A percentile compares a stretch with the other conserved stretches of the same genome.
phyloP scores from a whole-genome alignment of 108 stramenopile species.

The Cyclotella cryptica region DNA sequence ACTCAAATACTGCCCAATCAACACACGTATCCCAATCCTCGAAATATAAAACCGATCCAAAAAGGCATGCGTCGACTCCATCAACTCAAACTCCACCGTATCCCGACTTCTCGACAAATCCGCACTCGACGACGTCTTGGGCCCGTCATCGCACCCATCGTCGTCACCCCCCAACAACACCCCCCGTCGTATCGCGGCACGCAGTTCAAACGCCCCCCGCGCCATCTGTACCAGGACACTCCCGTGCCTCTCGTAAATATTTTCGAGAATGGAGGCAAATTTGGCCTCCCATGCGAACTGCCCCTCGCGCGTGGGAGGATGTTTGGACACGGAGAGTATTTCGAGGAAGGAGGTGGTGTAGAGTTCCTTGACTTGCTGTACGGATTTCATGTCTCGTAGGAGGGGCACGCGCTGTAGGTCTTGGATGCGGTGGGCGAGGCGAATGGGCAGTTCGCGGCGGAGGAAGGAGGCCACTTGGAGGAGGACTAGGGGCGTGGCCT shows the following conservation, averaged over 20 bases:
- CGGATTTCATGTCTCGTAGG: constrained; percentile 74
- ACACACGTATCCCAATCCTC: constrained; percentile 98
- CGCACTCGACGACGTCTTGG: constrained; percentile 13
- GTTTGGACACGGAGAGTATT: constrained; percentile 70
- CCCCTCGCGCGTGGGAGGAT: constrained; percentile 77
- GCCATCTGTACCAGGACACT: constrained; percentile 97
- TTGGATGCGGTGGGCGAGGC: constrained; percentile 94
- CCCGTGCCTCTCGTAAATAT: constrained; percentile 94
- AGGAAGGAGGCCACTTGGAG: constrained; percentile 91
- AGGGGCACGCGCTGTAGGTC: constrained; percentile 89
- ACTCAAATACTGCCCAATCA: constrained; percentile 96
- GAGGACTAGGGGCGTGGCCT: constrained; percentile 48
- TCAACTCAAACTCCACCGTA: constrained; percentile 58
- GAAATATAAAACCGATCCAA: constrained; percentile 97
- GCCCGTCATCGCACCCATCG: constrained; percentile 32
- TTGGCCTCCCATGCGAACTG: constrained; percentile 50
- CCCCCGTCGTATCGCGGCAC: constrained; percentile 65
- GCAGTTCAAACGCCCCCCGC: constrained; percentile 94
- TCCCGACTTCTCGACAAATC: constrained; percentile 27
- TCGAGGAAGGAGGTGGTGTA: constrained; percentile 92
- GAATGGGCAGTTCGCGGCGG: constrained; percentile 96
- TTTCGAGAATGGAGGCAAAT: constrained; percentile 88
- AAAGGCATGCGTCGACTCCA: constrained; percentile 91
- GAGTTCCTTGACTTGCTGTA: constrained; percentile 87
- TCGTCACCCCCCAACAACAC: constrained; percentile 27